Evolutionary conservation across 2,329 filamentous ascomycete genomes (phyloP).

Genomic region (Fusarium stilboides): DNA sequence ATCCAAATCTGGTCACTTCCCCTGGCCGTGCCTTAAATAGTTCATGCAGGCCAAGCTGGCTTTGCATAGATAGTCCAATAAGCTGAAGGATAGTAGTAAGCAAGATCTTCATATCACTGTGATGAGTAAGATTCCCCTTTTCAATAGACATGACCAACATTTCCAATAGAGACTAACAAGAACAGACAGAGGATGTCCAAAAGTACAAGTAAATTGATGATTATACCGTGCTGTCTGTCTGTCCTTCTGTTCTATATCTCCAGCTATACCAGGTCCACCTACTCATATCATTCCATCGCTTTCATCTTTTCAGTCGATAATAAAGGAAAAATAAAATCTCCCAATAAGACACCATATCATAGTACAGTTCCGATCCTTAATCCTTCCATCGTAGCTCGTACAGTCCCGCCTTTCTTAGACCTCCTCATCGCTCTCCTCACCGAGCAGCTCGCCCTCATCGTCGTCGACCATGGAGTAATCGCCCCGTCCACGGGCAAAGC

Average conservation of each 20-base stretch:
- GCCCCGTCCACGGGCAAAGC: slow-evolving; percentile 88
- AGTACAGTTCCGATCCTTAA: slow-evolving; percentile 24
- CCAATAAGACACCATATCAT: slow-evolving; percentile 32
- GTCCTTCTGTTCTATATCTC: slow-evolving; percentile 32
- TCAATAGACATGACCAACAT: neutral
- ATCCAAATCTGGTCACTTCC: slow-evolving; percentile 10
- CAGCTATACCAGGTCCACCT: slow-evolving; percentile 6
- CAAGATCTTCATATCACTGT: slow-evolving; percentile 14
- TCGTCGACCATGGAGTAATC: slow-evolving; percentile 92
- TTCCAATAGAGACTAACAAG: no score
- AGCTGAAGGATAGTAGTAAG: slow-evolving; percentile 6
- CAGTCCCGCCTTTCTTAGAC: slow-evolving; percentile 58
- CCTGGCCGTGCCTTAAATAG: slow-evolving; percentile 19
- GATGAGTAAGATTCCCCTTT: neutral
- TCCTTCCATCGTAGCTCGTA: slow-evolving; percentile 36
- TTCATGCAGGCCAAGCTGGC: slow-evolving; percentile 29
- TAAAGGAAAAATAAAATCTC: slow-evolving; percentile 13
- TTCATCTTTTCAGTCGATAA: slow-evolving; percentile 25
- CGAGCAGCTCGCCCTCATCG: slow-evolving; percentile 93
- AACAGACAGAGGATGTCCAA: slow-evolving; percentile 6
- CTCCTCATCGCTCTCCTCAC: slow-evolving; percentile 94
- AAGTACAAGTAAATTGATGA: slow-evolving; percentile 11
- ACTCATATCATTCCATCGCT: slow-evolving; percentile 21
- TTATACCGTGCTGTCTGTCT: slow-evolving; percentile 23
- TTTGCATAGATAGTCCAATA: neutral